Evolutionary conservation across 257 asterid species (phyloP).

Genomic region (Plantago elongata): DNA sequence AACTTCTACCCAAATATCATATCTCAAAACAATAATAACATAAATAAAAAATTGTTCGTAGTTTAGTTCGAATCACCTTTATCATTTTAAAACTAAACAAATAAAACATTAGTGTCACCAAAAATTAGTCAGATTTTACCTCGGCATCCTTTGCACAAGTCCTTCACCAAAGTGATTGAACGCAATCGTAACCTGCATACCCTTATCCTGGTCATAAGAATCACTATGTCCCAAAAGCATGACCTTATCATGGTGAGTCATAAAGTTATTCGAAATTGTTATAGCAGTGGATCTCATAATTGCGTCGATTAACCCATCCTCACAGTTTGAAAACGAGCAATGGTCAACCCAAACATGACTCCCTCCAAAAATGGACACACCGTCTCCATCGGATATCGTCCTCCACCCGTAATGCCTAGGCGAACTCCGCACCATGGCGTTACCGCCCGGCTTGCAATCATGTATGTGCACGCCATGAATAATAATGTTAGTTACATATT

Average conservation of each 20-base stretch:
- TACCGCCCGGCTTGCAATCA: slow-evolving; percentile 67
- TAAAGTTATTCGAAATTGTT: slow-evolving; percentile 48
- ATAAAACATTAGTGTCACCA: too few species aligned
- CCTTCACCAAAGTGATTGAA: slow-evolving; percentile 67
- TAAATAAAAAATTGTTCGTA: not conserved
- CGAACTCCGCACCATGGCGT: slow-evolving; percentile 53
- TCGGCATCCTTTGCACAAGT: slow-evolving; percentile 64
- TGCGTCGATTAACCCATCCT: slow-evolving; percentile 57
- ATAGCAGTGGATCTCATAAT: slow-evolving; percentile 50
- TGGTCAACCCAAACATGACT: slow-evolving; percentile 69
- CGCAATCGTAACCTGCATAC: slow-evolving; percentile 63
- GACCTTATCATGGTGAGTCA: slow-evolving; percentile 59
- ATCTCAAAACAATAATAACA: not conserved
- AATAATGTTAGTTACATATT: slow-evolving; percentile 50
- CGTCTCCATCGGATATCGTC: slow-evolving; percentile 57
- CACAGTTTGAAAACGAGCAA: slow-evolving; percentile 52
- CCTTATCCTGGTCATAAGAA: slow-evolving; percentile 34
- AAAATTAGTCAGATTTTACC: slow-evolving; percentile 22
- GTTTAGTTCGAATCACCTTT: too few species aligned
- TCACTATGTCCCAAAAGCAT: slow-evolving; percentile 62
- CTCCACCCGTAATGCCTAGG: slow-evolving; percentile 57
- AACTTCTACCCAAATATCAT: not conserved
- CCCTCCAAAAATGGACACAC: slow-evolving; percentile 58
- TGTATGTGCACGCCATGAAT: slow-evolving; percentile 55
- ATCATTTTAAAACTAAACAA: too few species aligned